phyloP scores from a whole-genome alignment of 495 filamentous ascomycete species.

The Friedmanniomyces endolithicus region DNA sequence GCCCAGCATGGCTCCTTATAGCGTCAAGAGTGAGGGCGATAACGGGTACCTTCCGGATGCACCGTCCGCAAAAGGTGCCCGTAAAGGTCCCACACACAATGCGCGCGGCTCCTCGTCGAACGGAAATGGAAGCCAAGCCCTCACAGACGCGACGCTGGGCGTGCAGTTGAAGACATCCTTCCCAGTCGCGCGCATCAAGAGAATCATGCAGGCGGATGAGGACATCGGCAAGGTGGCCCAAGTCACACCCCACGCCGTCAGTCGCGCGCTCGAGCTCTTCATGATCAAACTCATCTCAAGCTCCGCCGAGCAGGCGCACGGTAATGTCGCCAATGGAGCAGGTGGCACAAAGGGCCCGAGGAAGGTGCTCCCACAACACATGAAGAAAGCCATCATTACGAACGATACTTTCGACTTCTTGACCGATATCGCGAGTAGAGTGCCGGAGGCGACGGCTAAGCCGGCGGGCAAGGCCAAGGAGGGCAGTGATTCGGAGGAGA shows the following conservation, averaged over 20 bases:
- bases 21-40: neutral
- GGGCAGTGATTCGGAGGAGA: constrained; percentile 16
- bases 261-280: constrained; percentile 94
- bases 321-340: neutral
- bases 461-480: constrained; percentile 22
- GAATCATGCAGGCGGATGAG: constrained; percentile 99
- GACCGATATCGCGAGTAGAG: constrained; percentile 75
- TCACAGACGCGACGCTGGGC: constrained; percentile 24
- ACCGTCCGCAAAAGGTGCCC: constrained; percentile 1
- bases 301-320: constrained; percentile 11
- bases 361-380: constrained; percentile 77
- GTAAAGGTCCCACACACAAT: neutral
- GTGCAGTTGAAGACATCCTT: constrained; percentile 89
- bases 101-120: neutral
- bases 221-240: constrained; percentile 98
- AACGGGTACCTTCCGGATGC: constrained; percentile 1
- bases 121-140: neutral
- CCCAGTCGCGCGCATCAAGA: constrained; percentile 93
- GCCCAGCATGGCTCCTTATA: neutral
- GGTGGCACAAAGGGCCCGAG: constrained; percentile 22
- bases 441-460: constrained; percentile 56
- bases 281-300: constrained; percentile 73
- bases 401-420: constrained; percentile 91
- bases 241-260: constrained; percentile 86
- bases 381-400: constrained; percentile 75